phyloP scores from a whole-genome alignment of 768 basidiomycete species.

The Amanita polypyramis region DNA sequence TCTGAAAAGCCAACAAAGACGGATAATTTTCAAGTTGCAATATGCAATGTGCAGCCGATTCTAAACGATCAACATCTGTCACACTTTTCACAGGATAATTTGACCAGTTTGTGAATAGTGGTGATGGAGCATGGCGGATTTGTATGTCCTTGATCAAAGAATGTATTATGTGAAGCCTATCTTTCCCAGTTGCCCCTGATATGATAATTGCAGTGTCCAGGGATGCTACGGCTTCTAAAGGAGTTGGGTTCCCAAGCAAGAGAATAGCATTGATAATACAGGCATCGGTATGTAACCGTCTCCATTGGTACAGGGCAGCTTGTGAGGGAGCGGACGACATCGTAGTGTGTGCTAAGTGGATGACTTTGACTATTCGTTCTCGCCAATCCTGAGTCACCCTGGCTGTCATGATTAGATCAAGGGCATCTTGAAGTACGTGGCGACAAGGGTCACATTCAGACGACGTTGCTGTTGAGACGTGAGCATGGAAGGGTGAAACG shows the following conservation, averaged over 20 bases:
- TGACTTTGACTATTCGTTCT: conserved; percentile 18
- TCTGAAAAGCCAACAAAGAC: conserved; percentile 30
- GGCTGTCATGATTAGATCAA: conserved; percentile 2
- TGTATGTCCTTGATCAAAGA: conserved; percentile 57
- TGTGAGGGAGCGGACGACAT: conserved; percentile 32
- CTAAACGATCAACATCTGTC: background rate
- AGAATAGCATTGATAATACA: conserved; percentile 47
- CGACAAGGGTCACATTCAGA: background rate
- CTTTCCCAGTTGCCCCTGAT: conserved; percentile 62
- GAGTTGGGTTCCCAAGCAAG: conserved; percentile 19
- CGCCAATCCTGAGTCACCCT: background rate
- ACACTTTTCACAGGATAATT: background rate
- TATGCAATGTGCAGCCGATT: background rate
- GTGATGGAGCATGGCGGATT: conserved; percentile 13
- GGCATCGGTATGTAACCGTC: conserved; percentile 69
- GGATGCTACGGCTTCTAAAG: conserved; percentile 37
- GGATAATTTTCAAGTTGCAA: conserved; percentile 5
- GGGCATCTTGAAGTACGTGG: background rate
- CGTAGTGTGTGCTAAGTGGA: conserved; percentile 33
- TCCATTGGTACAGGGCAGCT: conserved; percentile 36
- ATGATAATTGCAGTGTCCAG: conserved; percentile 80
- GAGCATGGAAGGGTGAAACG: background rate
- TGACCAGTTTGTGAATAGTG: background rate
- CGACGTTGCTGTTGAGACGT: background rate
- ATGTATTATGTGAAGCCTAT: conserved; percentile 51